Evolutionary conservation across 169 alveolate species (phyloP), one percentile per base, ranked within the genome.

Genomic region (Plasmodium chabaudi): DNA sequence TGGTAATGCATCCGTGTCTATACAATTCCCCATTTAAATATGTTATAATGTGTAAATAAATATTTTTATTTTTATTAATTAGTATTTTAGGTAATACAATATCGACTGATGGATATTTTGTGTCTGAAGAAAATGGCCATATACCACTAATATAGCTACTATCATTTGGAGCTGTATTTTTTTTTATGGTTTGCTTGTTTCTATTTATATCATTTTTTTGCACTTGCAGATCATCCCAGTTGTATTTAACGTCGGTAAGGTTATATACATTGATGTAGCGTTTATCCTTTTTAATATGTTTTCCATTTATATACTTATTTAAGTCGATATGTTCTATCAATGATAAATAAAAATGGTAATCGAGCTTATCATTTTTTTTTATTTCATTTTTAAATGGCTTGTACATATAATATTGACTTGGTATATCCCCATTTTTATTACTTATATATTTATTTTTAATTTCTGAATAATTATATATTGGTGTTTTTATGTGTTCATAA

Each of bases 301-400:
- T 77, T 51, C 65, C 88, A 46, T 64, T 25, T 21, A 42, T 44
- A 69, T 77, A 65, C 61, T 51, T 55, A 57, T 77, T 77, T 56
- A 77, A 27, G 44, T 77, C 77, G n/a, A 77, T 77, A 47, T 77
- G 12, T 63, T 77, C 77, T 77, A 47, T 75, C 63, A 74, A 77
- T 9, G 88, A 77, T 46, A 77, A n/a, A 56, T 77, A 77, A 23
- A 77, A 56, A 68, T 77, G 88, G 39, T 77, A 77, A 64, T 77
- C 77, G 39, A 77, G 42, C 61, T n/a, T 77, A 44, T 77, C 88
- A 19, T 77, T 53, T 15, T 77, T 65, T 27, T 47, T 63, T 39
- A 77, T 49, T 27, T 63, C 47, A 44, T 77, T 77, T 65, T 39
- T 64, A 46, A 63, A 77, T 5, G 88, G 63, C 15, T 68, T 63